These are phyloP conservation scores for Globisporangium ultimum DNA, from an alignment of 352 stramenopile species.

Conservation along the genomic window DNA sequence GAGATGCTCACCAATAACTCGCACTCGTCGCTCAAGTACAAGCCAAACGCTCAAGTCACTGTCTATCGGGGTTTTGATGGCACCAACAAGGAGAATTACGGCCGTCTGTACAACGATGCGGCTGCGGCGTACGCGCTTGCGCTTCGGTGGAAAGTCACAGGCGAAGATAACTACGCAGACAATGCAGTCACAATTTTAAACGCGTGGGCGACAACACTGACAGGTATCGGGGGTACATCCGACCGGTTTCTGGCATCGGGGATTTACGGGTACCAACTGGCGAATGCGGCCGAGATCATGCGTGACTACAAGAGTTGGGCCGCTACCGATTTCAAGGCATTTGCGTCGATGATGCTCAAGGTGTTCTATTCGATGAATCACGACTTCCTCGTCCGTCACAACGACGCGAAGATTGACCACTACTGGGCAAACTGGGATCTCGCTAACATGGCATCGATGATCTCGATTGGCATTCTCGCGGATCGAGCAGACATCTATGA, in stretches of 20 bases:
- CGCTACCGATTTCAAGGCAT: constrained; percentile 6
- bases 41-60: constrained; percentile 4
- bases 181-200: constrained; percentile 13
- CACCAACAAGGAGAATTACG: constrained; percentile 15
- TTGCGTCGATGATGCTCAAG: constrained; percentile 14
- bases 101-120: constrained; percentile 14
- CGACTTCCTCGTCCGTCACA: constrained; percentile 19
- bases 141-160: constrained; percentile 16
- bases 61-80: constrained; percentile 14
- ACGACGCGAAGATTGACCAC: constrained; percentile 21
- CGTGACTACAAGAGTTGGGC: constrained; percentile 13
- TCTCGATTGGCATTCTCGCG: constrained; percentile 18
- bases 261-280: constrained; percentile 21
- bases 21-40: constrained; percentile 11
- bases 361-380: constrained; percentile 24
- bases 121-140: constrained; percentile 16
- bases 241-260: constrained; percentile 18
- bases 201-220: constrained; percentile 15
- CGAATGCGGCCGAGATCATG: constrained; percentile 20
- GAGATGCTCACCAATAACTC: constrained; percentile 16
- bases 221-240: constrained; percentile 11
- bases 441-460: constrained; percentile 20
- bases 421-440: constrained; percentile 24
- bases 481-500: constrained; percentile 16
- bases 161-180: constrained; percentile 12